These are phyloP conservation scores for Colletotrichum navitas DNA, from an alignment of 2,329 filamentous ascomycete genomes.

Conservation along the genomic window DNA sequence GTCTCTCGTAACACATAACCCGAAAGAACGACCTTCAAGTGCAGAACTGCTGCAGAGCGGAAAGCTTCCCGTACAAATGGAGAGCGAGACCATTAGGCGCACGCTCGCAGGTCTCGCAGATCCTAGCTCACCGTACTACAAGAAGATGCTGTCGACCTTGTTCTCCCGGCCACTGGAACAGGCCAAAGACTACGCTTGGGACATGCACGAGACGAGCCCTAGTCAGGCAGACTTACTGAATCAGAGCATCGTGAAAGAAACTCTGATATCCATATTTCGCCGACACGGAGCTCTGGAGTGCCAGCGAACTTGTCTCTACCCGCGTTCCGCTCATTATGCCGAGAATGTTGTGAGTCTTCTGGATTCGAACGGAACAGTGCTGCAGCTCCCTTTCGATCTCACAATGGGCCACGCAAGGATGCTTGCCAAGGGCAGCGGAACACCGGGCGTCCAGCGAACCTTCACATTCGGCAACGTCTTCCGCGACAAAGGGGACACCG, in stretches of 20 bases:
- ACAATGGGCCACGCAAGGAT: slow-evolving; percentile 89
- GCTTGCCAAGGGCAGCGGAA: slow-evolving; percentile 77
- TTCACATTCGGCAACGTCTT: slow-evolving; percentile 92
- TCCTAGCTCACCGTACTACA: slow-evolving; percentile 87
- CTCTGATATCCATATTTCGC: slow-evolving; percentile 82
- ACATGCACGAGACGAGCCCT: slow-evolving; percentile 71
- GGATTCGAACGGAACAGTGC: slow-evolving; percentile 84
- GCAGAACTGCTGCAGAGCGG: slow-evolving; percentile 86
- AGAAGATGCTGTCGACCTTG: slow-evolving; percentile 87
- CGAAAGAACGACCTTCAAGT: slow-evolving; percentile 85
- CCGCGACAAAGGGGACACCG: slow-evolving; percentile 81
- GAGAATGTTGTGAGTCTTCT: slow-evolving; percentile 82
- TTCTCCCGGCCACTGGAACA: slow-evolving; percentile 83
- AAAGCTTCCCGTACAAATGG: slow-evolving; percentile 89
- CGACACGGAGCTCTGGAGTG: slow-evolving; percentile 90
- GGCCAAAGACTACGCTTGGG: slow-evolving; percentile 85
- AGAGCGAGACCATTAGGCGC: slow-evolving; percentile 89
- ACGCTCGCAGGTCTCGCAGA: slow-evolving; percentile 86
- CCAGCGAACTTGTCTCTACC: slow-evolving; percentile 81
- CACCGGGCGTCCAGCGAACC: slow-evolving; percentile 76
- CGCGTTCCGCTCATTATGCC: slow-evolving; percentile 83
- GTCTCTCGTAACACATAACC: slow-evolving; percentile 84
- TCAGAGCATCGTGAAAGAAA: slow-evolving; percentile 79
- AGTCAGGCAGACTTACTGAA: slow-evolving; percentile 74
- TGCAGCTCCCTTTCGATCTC: slow-evolving; percentile 95